Percentiles rank a stretch among this genome's conserved stretches.
Evolutionary conservation across 805 yeast species (phyloP).

Genomic region (Torulaspora franciscae): DNA sequence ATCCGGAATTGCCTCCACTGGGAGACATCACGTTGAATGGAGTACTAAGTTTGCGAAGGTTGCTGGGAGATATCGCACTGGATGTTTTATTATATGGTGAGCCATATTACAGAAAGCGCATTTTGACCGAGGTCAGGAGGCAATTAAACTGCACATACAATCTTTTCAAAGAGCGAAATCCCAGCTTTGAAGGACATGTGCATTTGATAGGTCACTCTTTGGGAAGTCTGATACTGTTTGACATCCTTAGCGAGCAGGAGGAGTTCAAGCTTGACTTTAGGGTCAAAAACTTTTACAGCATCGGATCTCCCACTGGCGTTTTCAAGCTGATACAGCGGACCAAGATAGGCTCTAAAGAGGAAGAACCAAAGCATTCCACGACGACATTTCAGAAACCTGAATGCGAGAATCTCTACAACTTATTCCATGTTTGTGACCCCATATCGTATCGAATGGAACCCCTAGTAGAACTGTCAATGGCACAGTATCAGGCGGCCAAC

Average conservation of each 20-base stretch:
- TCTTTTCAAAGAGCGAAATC: slow-evolving; percentile 57
- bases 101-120: slow-evolving; percentile 56
- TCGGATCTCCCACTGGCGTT: slow-evolving; percentile 90
- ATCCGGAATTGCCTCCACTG: slow-evolving; percentile 52
- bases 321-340: slow-evolving; percentile 68
- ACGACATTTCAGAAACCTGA: slow-evolving; percentile 43
- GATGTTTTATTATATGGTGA: slow-evolving; percentile 81
- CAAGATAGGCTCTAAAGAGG: slow-evolving; percentile 46
- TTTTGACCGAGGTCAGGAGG: slow-evolving; percentile 53
- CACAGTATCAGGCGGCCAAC: slow-evolving; percentile 24
- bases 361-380: slow-evolving; percentile 11
- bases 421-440: slow-evolving; percentile 90
- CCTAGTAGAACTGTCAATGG: slow-evolving; percentile 40
- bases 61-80: slow-evolving; percentile 80
- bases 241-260: slow-evolving; percentile 53
- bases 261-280: slow-evolving; percentile 54
- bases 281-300: slow-evolving; percentile 68
- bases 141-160: slow-evolving; percentile 62
- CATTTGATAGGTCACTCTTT: slow-evolving; percentile 87
- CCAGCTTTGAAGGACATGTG: slow-evolving; percentile 71
- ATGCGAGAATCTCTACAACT: slow-evolving; percentile 65
- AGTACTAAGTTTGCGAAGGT: slow-evolving; percentile 65
- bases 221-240: slow-evolving; percentile 82
- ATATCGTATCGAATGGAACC: slow-evolving; percentile 90
- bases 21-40: slow-evolving; percentile 73